Evolutionary conservation across 257 asterid genomes (phyloP), one percentile per base, ranked within the genome.

Genomic region (Paulownia fortunei): DNA sequence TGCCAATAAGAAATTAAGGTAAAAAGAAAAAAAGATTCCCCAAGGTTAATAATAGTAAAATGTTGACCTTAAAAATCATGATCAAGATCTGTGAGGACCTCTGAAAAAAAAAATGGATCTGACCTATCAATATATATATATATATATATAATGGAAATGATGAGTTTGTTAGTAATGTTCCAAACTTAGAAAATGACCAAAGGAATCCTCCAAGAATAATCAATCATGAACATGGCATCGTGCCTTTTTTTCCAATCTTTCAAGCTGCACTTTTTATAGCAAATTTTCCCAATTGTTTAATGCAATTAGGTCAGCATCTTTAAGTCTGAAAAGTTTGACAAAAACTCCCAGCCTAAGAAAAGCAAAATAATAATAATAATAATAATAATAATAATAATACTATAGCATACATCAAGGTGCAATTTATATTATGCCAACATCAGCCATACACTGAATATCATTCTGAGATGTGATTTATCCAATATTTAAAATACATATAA

Each of bases 151-250:
- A 59, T 32, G 12, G 0, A 63, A 56, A 13, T 16, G 46, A 36
- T 36, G 15, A 49, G 2, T 60, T 69, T 12, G 41, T 16, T 5
- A 37, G 10, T 0, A 30, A 39, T 24, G 12, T 55, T 34, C 54
- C 74, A 46, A 16, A 32, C 61, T 4, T 8, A 56, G 1, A 36
- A 78, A 46, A 46, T 30, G 4, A n/a, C 34, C 13, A 32, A 36
- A 2, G 76, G 77, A 59, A 44, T 69, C 70, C 5, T 68, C 27
- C 15, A 34, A 34, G 67, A 52, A 9, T 39, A 61, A 63, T 26
- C 67, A 63, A 15, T 34, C 60, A 23, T 16, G 51, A 71, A 23
- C 64, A 62, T 69, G 58, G 30, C 65, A 5, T 70, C 62, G 27
- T 32, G 63, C 36, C 6, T 27, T 41, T 42, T 11, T 42, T 80